Evolutionary conservation across 179 eudicot genomes (phyloP), one percentile per base, ranked within the genome.

Genomic region (Carnegiea gigantea): DNA sequence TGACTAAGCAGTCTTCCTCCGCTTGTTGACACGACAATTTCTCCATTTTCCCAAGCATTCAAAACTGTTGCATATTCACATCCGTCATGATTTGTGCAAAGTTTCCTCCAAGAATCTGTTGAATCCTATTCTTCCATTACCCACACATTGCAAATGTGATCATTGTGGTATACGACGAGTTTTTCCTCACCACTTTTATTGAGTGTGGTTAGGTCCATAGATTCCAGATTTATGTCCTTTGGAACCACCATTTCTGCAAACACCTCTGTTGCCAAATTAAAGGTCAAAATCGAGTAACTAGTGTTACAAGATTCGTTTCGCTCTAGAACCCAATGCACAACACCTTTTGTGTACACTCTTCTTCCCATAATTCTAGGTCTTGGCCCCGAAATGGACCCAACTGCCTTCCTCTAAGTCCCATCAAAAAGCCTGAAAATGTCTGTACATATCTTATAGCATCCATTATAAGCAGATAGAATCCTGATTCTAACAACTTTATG

Each of bases 401-500:
- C 18, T 6, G 38, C 77, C n/a, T 20, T 70, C 11, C 54, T 82
- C 84, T 77, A 82, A 17, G 8, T 46, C 0, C 46, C 33, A 0
- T 38, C 13, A 26, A 26, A 40, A 4, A 82, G 6, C 6, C 6
- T 9, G 26, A 70, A 70, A 14, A 82, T 54, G 28, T 82, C 77
- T 0, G 80, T 80, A 54, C 84, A 70, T 18, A 79, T 13, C 26
- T 12, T 53, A 18, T 8, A 13, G 9, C 57, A 17, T 15, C 13
- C 10, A 18, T 18, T 12, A 12, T 33, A 1, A 70, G 10, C 11
- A 5, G 54, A 28, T 53, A 76, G 6, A 24, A 82, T 77, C 33
- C 60, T 76, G 2, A 82, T 28, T 33, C 77, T 82, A 12, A 82
- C 84, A 70, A 77, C 21, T 17, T 82, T 82, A 48, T 70, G 26